Conservation (phyloP, 768 basidiomycete genomes). For the Gloeopeniophorella convolvens region DNA sequence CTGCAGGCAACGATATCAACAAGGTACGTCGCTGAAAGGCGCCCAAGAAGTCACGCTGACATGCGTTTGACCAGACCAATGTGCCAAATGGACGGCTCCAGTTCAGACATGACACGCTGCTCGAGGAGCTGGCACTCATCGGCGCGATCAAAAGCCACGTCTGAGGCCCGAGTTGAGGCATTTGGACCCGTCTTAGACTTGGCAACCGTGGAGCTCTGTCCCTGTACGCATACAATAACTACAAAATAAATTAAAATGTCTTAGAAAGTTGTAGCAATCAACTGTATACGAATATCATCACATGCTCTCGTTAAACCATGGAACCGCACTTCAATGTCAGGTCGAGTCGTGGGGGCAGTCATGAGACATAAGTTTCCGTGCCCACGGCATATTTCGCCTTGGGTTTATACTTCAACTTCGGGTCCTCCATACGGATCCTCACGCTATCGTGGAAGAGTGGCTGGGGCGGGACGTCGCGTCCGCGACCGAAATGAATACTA, state of each 20-base stretch:
- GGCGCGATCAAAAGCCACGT: slow-evolving; percentile 14
- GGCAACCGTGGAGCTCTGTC: too few species aligned
- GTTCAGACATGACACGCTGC: slow-evolving; percentile 85
- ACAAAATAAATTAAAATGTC: too few species aligned
- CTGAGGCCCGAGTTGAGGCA: too few species aligned
- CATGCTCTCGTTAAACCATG: too few species aligned
- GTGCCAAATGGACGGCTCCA: slow-evolving; percentile 87
- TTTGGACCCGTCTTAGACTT: too few species aligned
- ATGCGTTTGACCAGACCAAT: slow-evolving; percentile 62
- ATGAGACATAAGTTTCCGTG: slow-evolving; percentile 42
- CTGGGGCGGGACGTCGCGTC: slow-evolving; percentile 41
- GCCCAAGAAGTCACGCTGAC: background rate
- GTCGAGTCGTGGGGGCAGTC: too few species aligned
- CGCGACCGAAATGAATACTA: slow-evolving; percentile 52
- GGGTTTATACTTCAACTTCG: slow-evolving; percentile 48
- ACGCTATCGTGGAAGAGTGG: slow-evolving; percentile 64
- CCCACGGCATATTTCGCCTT: slow-evolving; percentile 44
- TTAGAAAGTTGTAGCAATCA: too few species aligned
- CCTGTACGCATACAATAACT: too few species aligned
- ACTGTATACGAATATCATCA: too few species aligned
- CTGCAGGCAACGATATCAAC: slow-evolving; percentile 91
- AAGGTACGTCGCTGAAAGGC: slow-evolving; percentile 49
- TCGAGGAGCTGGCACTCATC: slow-evolving; percentile 79
- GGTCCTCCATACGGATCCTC: slow-evolving; percentile 45
- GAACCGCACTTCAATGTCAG: too few species aligned